Percentiles rank a stretch among this genome's conserved stretches.
Evolutionary conservation across 1,284 basidiomycete species (phyloP).

Genomic region (Marasmius fiardii): DNA sequence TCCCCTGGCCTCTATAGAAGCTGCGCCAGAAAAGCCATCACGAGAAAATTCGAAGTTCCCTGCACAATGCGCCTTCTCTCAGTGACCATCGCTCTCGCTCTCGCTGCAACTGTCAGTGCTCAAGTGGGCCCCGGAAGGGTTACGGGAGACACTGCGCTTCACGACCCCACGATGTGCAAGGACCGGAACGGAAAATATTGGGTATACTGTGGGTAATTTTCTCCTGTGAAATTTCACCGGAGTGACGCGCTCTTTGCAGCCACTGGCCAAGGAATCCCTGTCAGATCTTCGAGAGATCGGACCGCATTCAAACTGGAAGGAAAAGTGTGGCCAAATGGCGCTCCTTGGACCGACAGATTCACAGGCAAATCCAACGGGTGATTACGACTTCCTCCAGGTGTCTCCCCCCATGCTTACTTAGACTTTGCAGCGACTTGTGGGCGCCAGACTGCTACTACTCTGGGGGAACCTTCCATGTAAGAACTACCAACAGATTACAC

Average conservation of each 20-base stretch:
- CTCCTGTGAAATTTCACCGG: not conserved
- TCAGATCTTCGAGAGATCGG: conserved; percentile 49
- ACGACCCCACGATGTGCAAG: conserved; percentile 48
- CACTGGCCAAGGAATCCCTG: conserved; percentile 46
- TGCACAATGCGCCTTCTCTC: not conserved
- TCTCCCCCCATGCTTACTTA: not conserved
- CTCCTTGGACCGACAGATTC: conserved; percentile 47
- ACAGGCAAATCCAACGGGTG: conserved; percentile 47
- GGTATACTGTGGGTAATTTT: conserved; percentile 41
- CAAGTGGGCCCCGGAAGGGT: conserved; percentile 15
- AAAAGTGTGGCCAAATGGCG: conserved; percentile 46
- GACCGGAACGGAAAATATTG: conserved; percentile 48
- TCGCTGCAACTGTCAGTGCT: conserved; percentile 1
- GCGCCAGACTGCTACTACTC: conserved; percentile 50
- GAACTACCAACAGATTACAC: conserved; percentile 9
- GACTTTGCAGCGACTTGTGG: conserved; percentile 39
- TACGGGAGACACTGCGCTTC: conserved; percentile 24
- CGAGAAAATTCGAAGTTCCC: too few relatives aligned
- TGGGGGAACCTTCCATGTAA: conserved; percentile 42
- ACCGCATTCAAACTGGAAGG: conserved; percentile 47
- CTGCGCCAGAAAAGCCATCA: too few relatives aligned
- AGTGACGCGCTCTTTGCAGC: conserved; percentile 23
- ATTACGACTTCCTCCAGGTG: conserved; percentile 4
- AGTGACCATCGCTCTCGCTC: not conserved
- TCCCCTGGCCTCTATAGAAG: too few relatives aligned